A percentile compares a stretch with the other conserved stretches of the same genome.
Evolutionary conservation across 108 stramenopile genomes (phyloP).

Genomic region (Thalassiosira profunda): DNA sequence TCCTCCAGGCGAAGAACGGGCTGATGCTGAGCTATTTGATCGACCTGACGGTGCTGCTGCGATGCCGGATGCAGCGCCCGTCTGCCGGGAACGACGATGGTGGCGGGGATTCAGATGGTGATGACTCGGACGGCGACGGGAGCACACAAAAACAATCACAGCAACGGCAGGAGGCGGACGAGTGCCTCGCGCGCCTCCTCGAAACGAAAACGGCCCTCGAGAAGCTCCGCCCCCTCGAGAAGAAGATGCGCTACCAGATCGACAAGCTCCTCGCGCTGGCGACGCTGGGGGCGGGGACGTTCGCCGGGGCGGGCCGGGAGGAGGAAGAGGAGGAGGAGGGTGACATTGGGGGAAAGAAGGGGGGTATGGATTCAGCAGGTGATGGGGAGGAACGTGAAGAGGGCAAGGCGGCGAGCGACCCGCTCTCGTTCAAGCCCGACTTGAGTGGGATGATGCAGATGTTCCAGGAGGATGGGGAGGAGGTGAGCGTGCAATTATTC

Average conservation of each 20-base stretch:
- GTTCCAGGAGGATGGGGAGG: constrained; percentile 54
- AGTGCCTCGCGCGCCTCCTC: constrained; percentile 55
- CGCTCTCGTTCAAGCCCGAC: constrained; percentile 46
- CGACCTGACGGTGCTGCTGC: constrained; percentile 64
- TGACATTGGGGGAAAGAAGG: constrained; percentile 19
- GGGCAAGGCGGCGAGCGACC: constrained; percentile 30
- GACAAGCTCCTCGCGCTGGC: constrained; percentile 74
- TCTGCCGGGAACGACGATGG: no score
- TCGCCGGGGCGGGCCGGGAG: constrained; percentile 37
- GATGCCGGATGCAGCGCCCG: constrained; percentile 14
- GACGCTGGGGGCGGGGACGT: constrained; percentile 41
- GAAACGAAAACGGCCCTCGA: constrained; percentile 86
- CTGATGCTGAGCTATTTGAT: constrained; percentile 80
- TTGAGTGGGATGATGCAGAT: constrained; percentile 46
- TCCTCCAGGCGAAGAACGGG: constrained; percentile 76
- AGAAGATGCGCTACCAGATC: constrained; percentile 88
- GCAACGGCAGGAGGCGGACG: neutral
- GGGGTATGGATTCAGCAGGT: no score
- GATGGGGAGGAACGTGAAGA: constrained; percentile 2
- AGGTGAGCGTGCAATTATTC: constrained; percentile 16
- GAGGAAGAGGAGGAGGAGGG: constrained; percentile 34
- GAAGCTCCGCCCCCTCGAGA: constrained; percentile 84
- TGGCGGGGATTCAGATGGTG: constrained; percentile 3
- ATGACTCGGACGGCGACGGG: constrained; percentile 7
- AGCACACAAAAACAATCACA: constrained; percentile 2